Evolutionary conservation across 1,139 yeast genomes (phyloP), one percentile per base, ranked within the genome.

Genomic region (Sugiyamaella novakii): DNA sequence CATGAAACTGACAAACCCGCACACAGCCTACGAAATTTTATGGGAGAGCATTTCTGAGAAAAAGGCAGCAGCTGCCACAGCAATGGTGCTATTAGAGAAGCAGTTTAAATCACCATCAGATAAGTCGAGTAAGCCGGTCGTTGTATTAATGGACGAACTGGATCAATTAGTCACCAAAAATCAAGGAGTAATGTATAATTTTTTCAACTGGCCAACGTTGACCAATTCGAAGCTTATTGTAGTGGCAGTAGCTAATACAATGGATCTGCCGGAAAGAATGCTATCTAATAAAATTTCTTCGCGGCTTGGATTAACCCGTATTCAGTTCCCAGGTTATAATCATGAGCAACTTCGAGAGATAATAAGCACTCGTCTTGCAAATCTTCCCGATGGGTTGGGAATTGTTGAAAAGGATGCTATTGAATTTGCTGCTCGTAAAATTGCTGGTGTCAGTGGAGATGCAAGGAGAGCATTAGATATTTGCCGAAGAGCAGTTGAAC

Each of bases 361-460:
- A 57, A 87, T 92, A 40, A 76, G 77, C 49, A 81, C 84, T 53
- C 72, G 97, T 53, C 72, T 92, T 43, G 58, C 47, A 7, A 57
- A 56, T 17, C 50, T 58, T n/a, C 29, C 43, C 3, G 33, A 33
- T 10, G 29, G 35, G 6, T 12, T 21, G 2, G 46, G 34, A 21
- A 54, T 64, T 5, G 64, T 91, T 46, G 80, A 80, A 30, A 72
- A 75, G 19, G 96, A 87, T 63, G 97, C 98, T 0, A 79, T 91
- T 53, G 92, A 84, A 52, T 89, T 86, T 72, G 97, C 97, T 0
- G 81, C 97, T 1, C 78, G 97, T 66, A 89, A 89, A 66, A 95
- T 92, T 37, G 96, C 98, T 5, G 83, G 95, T 69, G 97, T 92
- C 3, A 86, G 94, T 66, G 98, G 99, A 50, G 99, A 92, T 72